phyloP scores from a whole-genome alignment of 805 yeast genomes.

The Hanseniaspora mollemarum region DNA sequence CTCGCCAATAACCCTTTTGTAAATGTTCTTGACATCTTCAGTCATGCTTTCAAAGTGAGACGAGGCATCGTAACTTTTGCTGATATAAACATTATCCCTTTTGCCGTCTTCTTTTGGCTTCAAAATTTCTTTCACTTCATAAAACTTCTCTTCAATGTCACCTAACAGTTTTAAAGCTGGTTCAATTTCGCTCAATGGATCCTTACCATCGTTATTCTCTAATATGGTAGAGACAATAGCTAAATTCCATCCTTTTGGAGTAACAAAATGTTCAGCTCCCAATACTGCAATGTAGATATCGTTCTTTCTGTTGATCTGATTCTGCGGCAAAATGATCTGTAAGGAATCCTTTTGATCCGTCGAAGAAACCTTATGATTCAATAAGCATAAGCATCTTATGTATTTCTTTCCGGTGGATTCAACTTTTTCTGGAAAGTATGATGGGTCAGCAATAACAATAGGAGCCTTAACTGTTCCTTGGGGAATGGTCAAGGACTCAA shows the following conservation, averaged over 20 bases:
- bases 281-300: conserved; percentile 90
- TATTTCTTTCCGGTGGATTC: conserved; percentile 30
- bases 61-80: conserved; percentile 84
- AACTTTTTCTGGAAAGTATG: conserved; percentile 69
- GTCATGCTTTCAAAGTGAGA: conserved; percentile 94
- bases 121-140: conserved; percentile 86
- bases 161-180: conserved; percentile 90
- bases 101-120: conserved; percentile 82
- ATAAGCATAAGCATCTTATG: conserved; percentile 53
- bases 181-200: conserved; percentile 80
- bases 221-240: conserved; percentile 91
- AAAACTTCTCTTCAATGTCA: conserved; percentile 63
- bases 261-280: conserved; percentile 80
- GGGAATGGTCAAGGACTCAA: conserved; percentile 78
- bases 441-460: conserved; percentile 91
- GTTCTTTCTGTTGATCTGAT: conserved; percentile 82
- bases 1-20: conserved; percentile 82
- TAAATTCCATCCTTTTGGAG: conserved; percentile 75
- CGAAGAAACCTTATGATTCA: conserved; percentile 79
- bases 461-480: conserved; percentile 90
- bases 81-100: conserved; percentile 63
- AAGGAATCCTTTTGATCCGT: conserved; percentile 76
- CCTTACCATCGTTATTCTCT: conserved; percentile 57
- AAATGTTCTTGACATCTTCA: conserved; percentile 90
- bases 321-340: conserved; percentile 92